phyloP scores from a whole-genome alignment of 441 rosid species.

The Biscutella laevigata region DNA sequence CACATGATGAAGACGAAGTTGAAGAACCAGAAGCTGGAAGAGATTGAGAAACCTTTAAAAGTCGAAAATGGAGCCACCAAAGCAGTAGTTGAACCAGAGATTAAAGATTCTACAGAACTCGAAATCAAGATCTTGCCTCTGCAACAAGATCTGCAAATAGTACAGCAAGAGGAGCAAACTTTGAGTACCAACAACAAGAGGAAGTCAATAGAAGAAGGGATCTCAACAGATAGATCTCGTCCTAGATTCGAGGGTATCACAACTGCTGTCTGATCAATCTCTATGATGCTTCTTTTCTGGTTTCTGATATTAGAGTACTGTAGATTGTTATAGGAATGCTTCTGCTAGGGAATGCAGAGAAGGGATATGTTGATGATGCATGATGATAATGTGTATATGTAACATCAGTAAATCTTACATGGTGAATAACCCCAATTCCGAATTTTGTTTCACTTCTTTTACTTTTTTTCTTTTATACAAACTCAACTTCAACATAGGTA shows the following conservation, averaged over 20 bases:
- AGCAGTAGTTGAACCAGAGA: constrained; percentile 7
- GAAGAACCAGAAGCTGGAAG: constrained; percentile 27
- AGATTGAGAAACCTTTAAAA: constrained; percentile 10
- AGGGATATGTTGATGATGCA: constrained; percentile 7
- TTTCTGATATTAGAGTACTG: constrained; percentile 13
- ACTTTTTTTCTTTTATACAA: not conserved
- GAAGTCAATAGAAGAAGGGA: constrained; percentile 23
- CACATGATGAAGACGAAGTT: constrained; percentile 51
- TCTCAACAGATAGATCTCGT: constrained; percentile 40
- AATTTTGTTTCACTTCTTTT: not conserved
- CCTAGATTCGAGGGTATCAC: constrained; percentile 49
- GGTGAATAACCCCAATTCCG: constrained; percentile 15
- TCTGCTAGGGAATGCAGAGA: constrained; percentile 15
- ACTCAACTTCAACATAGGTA: not conserved
- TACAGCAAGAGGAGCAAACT: constrained; percentile 16
- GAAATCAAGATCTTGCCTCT: constrained; percentile 11
- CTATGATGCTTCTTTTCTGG: constrained; percentile 1
- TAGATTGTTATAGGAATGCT: constrained; percentile 24
- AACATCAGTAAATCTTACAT: constrained; percentile 23
- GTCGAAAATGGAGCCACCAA: too few species aligned
- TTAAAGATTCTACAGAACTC: not conserved
- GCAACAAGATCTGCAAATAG: constrained; percentile 1
- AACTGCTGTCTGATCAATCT: constrained; percentile 34
- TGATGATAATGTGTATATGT: constrained; percentile 19
- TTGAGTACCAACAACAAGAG: constrained; percentile 25